A percentile compares a stretch with the other conserved stretches of the same genome.
phyloP scores from a whole-genome alignment of 805 yeast species.

The Candida andamanensis region DNA sequence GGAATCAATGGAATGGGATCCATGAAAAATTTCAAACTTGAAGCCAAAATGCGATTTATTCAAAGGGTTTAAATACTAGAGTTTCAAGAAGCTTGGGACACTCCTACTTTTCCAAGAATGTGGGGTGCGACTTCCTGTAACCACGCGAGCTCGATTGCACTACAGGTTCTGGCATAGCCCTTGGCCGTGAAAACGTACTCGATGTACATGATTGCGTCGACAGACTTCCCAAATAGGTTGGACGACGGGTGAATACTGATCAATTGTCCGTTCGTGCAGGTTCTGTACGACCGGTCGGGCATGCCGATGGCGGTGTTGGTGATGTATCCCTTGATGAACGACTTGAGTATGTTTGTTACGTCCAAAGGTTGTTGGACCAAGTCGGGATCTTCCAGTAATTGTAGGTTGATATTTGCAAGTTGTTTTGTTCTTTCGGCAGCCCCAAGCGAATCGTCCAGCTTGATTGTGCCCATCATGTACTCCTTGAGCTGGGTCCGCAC shows the following conservation, averaged over 20 bases:
- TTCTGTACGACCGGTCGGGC: constrained; percentile 90
- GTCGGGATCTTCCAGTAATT: constrained; percentile 20
- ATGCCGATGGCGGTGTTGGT: constrained; percentile 88
- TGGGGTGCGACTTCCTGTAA: constrained; percentile 76
- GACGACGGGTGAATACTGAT: constrained; percentile 91
- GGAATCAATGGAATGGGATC: constrained; percentile 12
- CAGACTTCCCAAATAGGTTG: constrained; percentile 66
- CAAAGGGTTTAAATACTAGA: background rate
- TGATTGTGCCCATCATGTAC: constrained; percentile 53
- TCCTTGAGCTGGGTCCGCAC: constrained; percentile 71
- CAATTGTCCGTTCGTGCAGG: constrained; percentile 77
- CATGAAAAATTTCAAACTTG: no score
- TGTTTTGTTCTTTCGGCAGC: constrained; percentile 23
- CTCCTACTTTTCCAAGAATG: constrained; percentile 41
- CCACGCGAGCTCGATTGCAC: constrained; percentile 79
- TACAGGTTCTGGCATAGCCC: constrained; percentile 89
- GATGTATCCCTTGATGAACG: constrained; percentile 80
- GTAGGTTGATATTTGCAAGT: constrained; percentile 19
- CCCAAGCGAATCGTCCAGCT: constrained; percentile 32
- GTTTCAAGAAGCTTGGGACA: constrained; percentile 6
- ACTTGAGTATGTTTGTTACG: constrained; percentile 57
- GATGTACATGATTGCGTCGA: constrained; percentile 88
- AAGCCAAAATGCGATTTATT: no score
- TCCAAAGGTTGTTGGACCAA: constrained; percentile 34
- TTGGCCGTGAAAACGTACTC: constrained; percentile 91